Conservation (phyloP, 2,329 filamentous ascomycete species). For the Aspergillus proliferans region DNA sequence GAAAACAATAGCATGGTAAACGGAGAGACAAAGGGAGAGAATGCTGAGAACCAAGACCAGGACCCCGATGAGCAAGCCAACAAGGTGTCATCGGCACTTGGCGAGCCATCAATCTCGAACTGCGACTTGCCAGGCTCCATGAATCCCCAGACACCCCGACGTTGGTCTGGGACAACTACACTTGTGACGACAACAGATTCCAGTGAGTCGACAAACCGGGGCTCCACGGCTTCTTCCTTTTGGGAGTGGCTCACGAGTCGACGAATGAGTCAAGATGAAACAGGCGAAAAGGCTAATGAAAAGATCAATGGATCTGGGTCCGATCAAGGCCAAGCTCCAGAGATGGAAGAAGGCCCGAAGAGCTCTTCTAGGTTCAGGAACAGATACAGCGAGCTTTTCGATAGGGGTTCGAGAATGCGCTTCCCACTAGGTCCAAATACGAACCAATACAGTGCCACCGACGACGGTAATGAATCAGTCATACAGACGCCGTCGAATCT, state of each 20-base stretch:
- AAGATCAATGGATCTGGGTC: neutral
- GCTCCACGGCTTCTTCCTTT: conserved; percentile 8
- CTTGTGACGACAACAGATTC: conserved; percentile 5
- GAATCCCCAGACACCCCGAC: conserved; percentile 8
- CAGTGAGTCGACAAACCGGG: conserved; percentile 8
- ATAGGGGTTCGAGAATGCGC: neutral
- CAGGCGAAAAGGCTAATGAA: neutral
- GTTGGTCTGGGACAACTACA: conserved; percentile 8
- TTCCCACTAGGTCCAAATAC: neutral
- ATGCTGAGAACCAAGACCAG: neutral
- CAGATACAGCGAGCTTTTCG: neutral
- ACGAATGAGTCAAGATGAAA: conserved; percentile 3
- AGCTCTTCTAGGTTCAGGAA: neutral
- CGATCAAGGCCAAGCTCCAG: neutral
- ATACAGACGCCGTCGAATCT: neutral
- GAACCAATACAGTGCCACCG: neutral
- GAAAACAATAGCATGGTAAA: neutral
- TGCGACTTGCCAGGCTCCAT: conserved; percentile 8
- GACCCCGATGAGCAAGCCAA: neutral
- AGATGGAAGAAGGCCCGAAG: neutral
- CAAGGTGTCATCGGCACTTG: conserved; percentile 2
- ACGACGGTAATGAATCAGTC: neutral
- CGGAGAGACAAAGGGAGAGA: neutral
- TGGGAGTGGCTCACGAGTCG: conserved; percentile 14
- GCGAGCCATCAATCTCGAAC: conserved; percentile 2